phyloP scores from a whole-genome alignment of 1,139 yeast genomes.

The Diutina pseudorugosa region DNA sequence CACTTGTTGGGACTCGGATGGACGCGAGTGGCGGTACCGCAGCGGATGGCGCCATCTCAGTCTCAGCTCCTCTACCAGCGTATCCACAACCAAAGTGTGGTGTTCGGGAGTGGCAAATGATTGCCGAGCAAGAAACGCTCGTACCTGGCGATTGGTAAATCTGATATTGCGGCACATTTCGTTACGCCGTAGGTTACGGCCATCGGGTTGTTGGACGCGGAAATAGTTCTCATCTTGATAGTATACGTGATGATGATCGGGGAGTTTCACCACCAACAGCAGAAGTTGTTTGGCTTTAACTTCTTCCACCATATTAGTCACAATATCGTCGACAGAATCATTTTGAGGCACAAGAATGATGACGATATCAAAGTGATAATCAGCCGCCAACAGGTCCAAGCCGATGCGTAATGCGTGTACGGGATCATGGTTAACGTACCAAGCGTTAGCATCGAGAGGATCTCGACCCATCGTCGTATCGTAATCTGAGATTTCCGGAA shows the following conservation, averaged over 20 bases:
- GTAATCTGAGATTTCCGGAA: background rate
- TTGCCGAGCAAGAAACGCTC: background rate
- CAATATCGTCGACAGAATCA: background rate
- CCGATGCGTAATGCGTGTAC: background rate
- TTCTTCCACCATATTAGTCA: background rate
- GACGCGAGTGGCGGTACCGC: background rate
- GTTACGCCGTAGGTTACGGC: background rate
- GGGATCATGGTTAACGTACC: background rate
- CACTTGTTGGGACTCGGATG: background rate
- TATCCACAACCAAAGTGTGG: background rate
- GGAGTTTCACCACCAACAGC: background rate
- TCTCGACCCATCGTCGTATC: background rate
- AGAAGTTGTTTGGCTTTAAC: background rate
- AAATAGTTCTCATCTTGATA: slow-evolving; percentile 3
- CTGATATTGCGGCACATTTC: background rate
- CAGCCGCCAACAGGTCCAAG: background rate
- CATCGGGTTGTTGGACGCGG: background rate
- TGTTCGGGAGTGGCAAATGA: background rate
- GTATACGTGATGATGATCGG: background rate
- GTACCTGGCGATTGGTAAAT: background rate
- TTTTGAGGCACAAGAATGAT: background rate
- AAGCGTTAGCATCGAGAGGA: background rate
- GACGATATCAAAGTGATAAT: background rate
- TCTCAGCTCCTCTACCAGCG: background rate
- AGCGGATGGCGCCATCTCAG: background rate